A percentile compares a stretch with the other conserved stretches of the same genome.
Conservation (phyloP, 192 early-diverging fungal species). For the Coemansia sp. region DNA sequence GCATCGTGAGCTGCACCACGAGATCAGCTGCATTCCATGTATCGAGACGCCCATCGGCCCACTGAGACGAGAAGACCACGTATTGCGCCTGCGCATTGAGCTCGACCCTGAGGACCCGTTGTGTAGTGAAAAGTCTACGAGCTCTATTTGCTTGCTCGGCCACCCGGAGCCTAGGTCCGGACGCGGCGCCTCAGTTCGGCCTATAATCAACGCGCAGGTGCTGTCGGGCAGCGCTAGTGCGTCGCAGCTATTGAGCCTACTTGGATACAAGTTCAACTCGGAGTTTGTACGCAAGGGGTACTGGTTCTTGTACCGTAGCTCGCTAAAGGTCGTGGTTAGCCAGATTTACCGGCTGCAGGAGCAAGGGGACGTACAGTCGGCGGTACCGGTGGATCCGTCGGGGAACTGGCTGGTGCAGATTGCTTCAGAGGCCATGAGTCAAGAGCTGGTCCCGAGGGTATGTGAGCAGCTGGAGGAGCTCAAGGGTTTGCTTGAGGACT, state of each 20-base stretch:
- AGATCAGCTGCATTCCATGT: slow-evolving; percentile 66
- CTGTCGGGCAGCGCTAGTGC: slow-evolving; percentile 60
- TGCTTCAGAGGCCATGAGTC: slow-evolving; percentile 49
- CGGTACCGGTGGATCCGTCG: slow-evolving; percentile 45
- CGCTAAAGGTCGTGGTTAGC: slow-evolving; percentile 60
- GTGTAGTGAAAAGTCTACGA: slow-evolving; percentile 52
- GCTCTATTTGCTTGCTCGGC: slow-evolving; percentile 63
- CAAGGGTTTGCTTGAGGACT: slow-evolving; percentile 52
- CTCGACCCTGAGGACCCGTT: slow-evolving; percentile 46
- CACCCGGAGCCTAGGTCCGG: slow-evolving; percentile 71
- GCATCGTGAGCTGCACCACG: slow-evolving; percentile 63
- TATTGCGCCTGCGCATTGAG: slow-evolving; percentile 60
- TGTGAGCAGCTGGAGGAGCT: slow-evolving; percentile 57
- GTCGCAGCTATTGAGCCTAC: slow-evolving; percentile 63
- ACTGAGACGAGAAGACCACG: slow-evolving; percentile 70
- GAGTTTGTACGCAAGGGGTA: slow-evolving; percentile 67
- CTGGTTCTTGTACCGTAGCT: slow-evolving; percentile 58
- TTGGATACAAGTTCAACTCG: slow-evolving; percentile 74
- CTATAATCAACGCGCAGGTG: slow-evolving; percentile 61
- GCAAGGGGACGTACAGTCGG: slow-evolving; percentile 52
- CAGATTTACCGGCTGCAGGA: slow-evolving; percentile 58
- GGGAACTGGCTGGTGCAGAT: slow-evolving; percentile 67
- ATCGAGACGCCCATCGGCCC: slow-evolving; percentile 71
- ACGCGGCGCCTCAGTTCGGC: slow-evolving; percentile 61
- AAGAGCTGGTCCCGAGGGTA: slow-evolving; percentile 51